Base-by-base conservation (phyloP, 148 eudicot genomes). In the Vaccinium darrowii region DNA sequence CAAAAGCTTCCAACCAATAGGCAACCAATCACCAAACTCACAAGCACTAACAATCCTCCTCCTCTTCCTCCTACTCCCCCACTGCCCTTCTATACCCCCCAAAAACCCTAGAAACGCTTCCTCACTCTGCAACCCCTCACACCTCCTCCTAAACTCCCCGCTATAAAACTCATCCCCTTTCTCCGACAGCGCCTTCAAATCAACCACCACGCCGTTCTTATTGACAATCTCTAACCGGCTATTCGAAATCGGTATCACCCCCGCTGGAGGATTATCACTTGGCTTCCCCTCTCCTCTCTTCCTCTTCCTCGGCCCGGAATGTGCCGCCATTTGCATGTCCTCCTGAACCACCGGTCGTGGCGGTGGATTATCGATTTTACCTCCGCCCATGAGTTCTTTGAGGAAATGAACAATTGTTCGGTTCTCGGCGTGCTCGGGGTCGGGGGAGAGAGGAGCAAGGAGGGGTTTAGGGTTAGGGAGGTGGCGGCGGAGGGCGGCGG, bases 1-100 rank as follows among this genome's bases (percentile, higher is more conserved):
- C 79, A 92, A 82, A 49, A 92, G 82, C 86, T 90, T 92, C 97
- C 97, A 94, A 19, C 92, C 97, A n/a, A 89, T 56, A 10, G 93
- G 93, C 80, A 92, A 82, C 57, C 88, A 87, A 53, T 90, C 92
- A 4, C 91, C 90, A 27, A 92, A 84, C 50, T 85, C 86, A 21
- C 88, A 80, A 13, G 93, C 92, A 4, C 85, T 88, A 2, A 92
- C 86, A 39, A 92, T 74, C 72, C 86, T 90, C 54, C 91, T 89
- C 83, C 88, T 92, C 93, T 87, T 92, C 79, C 93, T 89, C 65
- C 74, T 62, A 81, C 92, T 90, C 72, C 93, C 89, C 93, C 93
- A 92, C 8, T 86, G 65, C 43, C 93, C 93, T 25, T 90, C 86
- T 43, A 91, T 83, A 18, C 57, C 86, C 60, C 80, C 88, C 90